These are phyloP conservation scores for Dendrobium huoshanense DNA, from an alignment of 106 monocot species.

Conservation along the genomic window DNA sequence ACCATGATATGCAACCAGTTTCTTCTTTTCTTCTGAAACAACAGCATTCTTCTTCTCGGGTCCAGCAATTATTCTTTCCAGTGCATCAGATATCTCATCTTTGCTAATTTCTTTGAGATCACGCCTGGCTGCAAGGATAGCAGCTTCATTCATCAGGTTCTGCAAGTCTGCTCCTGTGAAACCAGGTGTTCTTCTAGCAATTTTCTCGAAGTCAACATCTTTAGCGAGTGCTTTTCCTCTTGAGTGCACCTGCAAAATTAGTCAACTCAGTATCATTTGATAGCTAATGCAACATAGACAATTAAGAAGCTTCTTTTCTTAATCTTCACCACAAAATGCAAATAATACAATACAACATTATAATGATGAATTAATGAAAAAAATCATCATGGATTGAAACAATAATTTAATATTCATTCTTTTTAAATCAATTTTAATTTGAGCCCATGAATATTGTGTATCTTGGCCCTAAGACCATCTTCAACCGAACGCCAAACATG, in stretches of 20 bases:
- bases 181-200: conserved; percentile 94
- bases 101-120: conserved; percentile 99
- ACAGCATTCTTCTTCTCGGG: conserved; percentile 99
- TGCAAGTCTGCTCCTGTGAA: conserved; percentile 98
- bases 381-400: too few species aligned
- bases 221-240: conserved; percentile 94
- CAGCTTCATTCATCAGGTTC: conserved; percentile 99
- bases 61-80: conserved; percentile 98
- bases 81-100: conserved; percentile 96
- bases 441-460: not conserved
- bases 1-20: conserved; percentile 97
- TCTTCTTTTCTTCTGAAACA: conserved; percentile 95
- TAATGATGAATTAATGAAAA: too few species aligned
- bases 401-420: too few species aligned
- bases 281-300: not conserved
- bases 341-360: not conserved
- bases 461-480: not conserved
- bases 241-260: conserved; percentile 69
- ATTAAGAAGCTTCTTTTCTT: not conserved
- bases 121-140: conserved; percentile 92
- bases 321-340: not conserved
- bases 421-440: not conserved
- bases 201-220: conserved; percentile 98
- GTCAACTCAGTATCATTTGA: not conserved
- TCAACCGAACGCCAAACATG: too few species aligned